phyloP scores from a whole-genome alignment of 352 stramenopile genomes.

The Pythium monospermum region DNA sequence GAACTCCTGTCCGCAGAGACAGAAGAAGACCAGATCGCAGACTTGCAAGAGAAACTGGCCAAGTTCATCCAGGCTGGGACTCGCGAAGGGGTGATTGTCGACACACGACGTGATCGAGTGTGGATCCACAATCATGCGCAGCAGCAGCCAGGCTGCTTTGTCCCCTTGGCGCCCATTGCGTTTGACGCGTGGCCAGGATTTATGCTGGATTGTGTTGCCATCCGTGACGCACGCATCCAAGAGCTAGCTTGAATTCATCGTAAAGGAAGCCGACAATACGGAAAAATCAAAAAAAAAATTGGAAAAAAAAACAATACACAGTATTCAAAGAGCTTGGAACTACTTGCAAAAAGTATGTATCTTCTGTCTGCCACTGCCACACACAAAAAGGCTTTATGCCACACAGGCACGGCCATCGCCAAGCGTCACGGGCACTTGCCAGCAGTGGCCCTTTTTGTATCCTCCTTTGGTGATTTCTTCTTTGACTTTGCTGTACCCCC shows the following conservation, averaged over 20 bases:
- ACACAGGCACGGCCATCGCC: constrained; percentile 57
- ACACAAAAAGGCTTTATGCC: constrained; percentile 2
- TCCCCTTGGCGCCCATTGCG: not conserved
- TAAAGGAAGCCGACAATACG: too few species aligned
- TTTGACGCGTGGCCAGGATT: not conserved
- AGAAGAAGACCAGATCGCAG: not conserved
- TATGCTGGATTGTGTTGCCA: not conserved
- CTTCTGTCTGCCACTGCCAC: too few species aligned
- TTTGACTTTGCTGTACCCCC: constrained; percentile 75
- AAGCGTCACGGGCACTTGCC: constrained; percentile 73
- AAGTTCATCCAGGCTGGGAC: constrained; percentile 11
- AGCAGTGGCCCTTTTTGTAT: constrained; percentile 81
- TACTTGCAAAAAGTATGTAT: too few species aligned
- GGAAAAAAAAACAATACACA: too few species aligned
- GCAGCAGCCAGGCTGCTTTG: constrained; percentile 3
- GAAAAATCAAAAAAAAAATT: too few species aligned
- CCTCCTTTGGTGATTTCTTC: constrained; percentile 72
- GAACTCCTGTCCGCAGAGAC: not conserved
- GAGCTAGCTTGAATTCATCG: too few species aligned
- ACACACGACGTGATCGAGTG: constrained; percentile 13
- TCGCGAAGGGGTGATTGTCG: constrained; percentile 18
- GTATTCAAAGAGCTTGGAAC: too few species aligned
- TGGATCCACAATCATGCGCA: constrained; percentile 20
- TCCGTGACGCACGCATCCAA: not conserved
- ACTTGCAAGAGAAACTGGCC: not conserved